phyloP scores from a whole-genome alignment of 306 rosid genomes.

The Gastrolobium bilobum region DNA sequence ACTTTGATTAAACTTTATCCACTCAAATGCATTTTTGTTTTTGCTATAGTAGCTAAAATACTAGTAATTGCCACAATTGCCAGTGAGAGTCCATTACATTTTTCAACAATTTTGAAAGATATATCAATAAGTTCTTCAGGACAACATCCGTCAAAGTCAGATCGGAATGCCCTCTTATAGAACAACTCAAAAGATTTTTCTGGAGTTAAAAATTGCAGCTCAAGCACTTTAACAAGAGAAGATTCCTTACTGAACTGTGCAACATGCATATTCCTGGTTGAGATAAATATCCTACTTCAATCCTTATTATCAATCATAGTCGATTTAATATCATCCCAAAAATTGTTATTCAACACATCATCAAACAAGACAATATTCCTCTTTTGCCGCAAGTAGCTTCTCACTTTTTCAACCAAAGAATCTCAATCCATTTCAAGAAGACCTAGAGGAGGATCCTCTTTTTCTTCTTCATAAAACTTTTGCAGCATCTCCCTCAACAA shows the following conservation, averaged over 20 bases:
- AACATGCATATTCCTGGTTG: not conserved
- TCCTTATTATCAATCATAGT: not conserved
- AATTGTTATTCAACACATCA: not conserved
- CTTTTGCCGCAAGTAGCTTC: not conserved
- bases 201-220: not conserved
- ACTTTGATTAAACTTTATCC: not conserved
- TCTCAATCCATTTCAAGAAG: not conserved
- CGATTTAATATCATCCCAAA: not conserved
- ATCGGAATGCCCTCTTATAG: not conserved
- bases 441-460: not conserved
- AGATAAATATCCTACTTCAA: constrained; percentile 4
- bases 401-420: not conserved
- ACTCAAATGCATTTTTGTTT: not conserved
- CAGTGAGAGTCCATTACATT: not conserved
- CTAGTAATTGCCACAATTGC: constrained; percentile 1
- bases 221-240: not conserved
- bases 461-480: not conserved
- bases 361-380: constrained; percentile 13
- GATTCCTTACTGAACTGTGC: not conserved
- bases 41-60: not conserved
- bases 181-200: not conserved
- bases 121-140: not conserved
- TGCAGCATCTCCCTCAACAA: not conserved
- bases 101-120: not conserved
- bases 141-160: not conserved